These are phyloP conservation scores for Tuber umbilicatum DNA, from an alignment of 495 filamentous ascomycete genomes.

Conservation along the genomic window DNA sequence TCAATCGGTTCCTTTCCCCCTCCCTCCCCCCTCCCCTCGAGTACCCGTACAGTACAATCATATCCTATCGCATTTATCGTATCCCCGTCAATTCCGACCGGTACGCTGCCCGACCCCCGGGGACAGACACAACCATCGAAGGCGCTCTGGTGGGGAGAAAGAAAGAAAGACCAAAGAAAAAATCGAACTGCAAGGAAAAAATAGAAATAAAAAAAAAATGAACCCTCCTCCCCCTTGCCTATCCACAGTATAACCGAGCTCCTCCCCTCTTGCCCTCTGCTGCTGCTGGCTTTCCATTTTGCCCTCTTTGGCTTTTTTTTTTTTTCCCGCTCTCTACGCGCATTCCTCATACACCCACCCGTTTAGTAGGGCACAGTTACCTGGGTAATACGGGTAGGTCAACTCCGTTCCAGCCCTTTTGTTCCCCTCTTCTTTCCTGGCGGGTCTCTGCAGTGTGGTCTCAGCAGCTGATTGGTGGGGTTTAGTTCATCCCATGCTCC, in stretches of 20 bases:
- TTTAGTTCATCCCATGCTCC: conserved; percentile 39
- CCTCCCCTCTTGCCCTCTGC: neutral
- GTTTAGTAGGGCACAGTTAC: neutral
- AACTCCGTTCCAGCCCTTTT: conserved; percentile 29
- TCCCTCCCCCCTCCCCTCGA: neutral
- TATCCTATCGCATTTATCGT: neutral
- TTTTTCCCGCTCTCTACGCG: neutral
- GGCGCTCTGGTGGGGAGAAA: neutral
- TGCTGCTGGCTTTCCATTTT: neutral
- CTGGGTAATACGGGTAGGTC: conserved; percentile 11
- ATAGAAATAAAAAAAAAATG: neutral
- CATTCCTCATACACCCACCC: neutral
- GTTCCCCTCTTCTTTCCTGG: conserved; percentile 18
- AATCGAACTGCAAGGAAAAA: neutral
- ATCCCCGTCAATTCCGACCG: neutral
- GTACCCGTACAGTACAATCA: neutral
- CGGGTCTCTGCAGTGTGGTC: conserved; percentile 26
- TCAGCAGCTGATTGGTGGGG: conserved; percentile 32
- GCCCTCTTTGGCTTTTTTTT: neutral
- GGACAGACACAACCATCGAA: conserved; percentile 3
- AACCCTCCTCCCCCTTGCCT: neutral
- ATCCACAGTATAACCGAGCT: neutral
- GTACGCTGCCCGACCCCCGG: neutral
- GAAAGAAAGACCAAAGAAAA: neutral
- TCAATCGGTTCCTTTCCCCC: conserved; percentile 1